These are phyloP conservation scores for Pichia sp. DNA, from an alignment of 1,139 yeast genomes.

Conservation along the genomic window DNA sequence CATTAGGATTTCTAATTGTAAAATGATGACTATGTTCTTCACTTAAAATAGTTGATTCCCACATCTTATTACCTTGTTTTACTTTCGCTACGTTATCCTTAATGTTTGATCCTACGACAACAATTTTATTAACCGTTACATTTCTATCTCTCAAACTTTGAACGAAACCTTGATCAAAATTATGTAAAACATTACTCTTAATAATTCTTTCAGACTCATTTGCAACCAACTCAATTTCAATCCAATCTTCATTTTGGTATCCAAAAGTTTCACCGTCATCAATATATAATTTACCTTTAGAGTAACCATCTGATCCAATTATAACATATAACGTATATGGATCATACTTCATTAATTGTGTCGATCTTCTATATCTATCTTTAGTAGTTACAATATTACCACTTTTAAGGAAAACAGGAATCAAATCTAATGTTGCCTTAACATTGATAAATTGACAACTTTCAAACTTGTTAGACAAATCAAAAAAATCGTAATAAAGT, in stretches of 20 bases:
- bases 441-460: conserved; percentile 36
- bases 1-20: conserved; percentile 48
- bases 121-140: conserved; percentile 51
- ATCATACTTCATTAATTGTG: conserved; percentile 69
- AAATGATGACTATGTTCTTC: conserved; percentile 18
- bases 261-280: conserved; percentile 80
- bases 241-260: conserved; percentile 44
- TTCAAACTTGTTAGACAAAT: conserved; percentile 28
- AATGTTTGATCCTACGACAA: conserved; percentile 39
- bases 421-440: conserved; percentile 50
- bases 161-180: conserved; percentile 22
- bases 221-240: conserved; percentile 36
- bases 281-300: conserved; percentile 54
- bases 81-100: conserved; percentile 17
- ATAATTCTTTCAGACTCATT: conserved; percentile 23
- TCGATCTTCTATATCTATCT: conserved; percentile 72
- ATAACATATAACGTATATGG: conserved; percentile 78
- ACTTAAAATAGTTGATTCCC: conserved; percentile 33
- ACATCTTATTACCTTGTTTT: conserved; percentile 31
- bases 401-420: conserved; percentile 72
- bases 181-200: conserved; percentile 21
- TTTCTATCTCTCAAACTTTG: conserved; percentile 20
- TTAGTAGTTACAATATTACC: conserved; percentile 68
- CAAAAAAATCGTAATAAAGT: conserved; percentile 52
- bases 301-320: conserved; percentile 37